Base-by-base conservation (phyloP, 2,329 filamentous ascomycete species). In the Akanthomyces dipterigenus region DNA sequence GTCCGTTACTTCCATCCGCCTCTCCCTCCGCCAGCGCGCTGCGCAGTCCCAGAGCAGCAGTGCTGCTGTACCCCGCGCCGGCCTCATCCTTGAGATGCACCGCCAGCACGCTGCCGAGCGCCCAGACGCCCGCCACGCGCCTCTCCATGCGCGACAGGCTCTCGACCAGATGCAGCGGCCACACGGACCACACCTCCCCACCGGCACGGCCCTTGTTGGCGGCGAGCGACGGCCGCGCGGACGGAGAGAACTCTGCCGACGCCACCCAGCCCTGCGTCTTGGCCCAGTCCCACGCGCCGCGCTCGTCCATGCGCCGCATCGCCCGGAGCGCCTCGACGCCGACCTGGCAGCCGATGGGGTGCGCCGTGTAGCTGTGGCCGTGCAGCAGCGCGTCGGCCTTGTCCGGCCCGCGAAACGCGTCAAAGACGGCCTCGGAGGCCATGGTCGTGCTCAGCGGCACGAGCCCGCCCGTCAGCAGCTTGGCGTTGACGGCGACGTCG, bases 331-430 rank as follows among this genome's bases (percentile, higher is more conserved):
- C 87, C 55, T 85, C 83, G n/a, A 88, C 78, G 0, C 88, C 91
- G 0, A 96, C 89, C 49, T 88, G 84, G 67, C 90, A 96, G 0
- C 91, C 91, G 1, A 95, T 82, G 0, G 91, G 82, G 71, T 96
- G 90, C 0, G 91, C 91, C 0, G 91, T 96, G 73, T 96, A 96
- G 71, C 89, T 93, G 70, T 96, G 91, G 0, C 91, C 91, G 67
- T 96, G 91, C 3, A 96, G 77, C 5, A 96, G 74, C 0, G 91
- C 91, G 66, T 93, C 89, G 0, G 83, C 85, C 75, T 95, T 96
- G 54, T 91, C 86, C 1, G 83, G 78, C 57, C 87, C 87, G 14
- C 83, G 76, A 69, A 96, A 96, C 0, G 85, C 83, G 1, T 84
- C 69, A 72, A 92, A 95, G 50, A 96, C 87, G 62, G 80, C 81